phyloP scores from a whole-genome alignment of 176 grass and related monocot species.

The Bolboschoenus planiculmis region DNA sequence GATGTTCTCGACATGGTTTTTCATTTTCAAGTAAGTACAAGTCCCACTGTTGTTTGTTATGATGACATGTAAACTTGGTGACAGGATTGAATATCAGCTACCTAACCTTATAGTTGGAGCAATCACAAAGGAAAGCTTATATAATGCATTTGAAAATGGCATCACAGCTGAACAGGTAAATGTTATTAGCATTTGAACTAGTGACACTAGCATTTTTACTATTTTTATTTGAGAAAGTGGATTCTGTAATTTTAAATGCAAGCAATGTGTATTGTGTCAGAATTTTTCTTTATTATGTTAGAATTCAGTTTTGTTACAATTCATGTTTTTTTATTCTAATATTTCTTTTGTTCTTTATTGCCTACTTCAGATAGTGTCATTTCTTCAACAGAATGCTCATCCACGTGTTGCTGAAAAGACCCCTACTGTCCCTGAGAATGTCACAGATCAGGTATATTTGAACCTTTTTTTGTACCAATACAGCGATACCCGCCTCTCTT shows the following conservation, averaged over 20 bases:
- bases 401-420: constrained; percentile 71
- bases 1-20: background rate
- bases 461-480: background rate
- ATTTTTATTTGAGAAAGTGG: background rate
- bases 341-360: background rate
- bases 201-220: background rate
- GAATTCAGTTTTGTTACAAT: background rate
- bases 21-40: background rate
- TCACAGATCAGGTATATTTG: constrained; percentile 62
- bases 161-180: constrained; percentile 84
- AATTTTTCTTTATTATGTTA: background rate
- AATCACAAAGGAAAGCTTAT: constrained; percentile 93
- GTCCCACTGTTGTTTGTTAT: background rate
- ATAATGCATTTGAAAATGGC: constrained; percentile 86
- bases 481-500: background rate
- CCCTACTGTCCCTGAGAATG: constrained; percentile 66
- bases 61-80: background rate
- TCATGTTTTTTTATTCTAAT: background rate
- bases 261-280: background rate
- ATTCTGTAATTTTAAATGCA: background rate
- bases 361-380: constrained; percentile 69
- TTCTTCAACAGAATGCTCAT: constrained; percentile 86
- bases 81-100: constrained; percentile 90
- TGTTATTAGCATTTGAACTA: constrained; percentile 5
- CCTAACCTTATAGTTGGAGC: constrained; percentile 85